Conservation (phyloP, 345 rosid species). For the Lumnitzera littorea region DNA sequence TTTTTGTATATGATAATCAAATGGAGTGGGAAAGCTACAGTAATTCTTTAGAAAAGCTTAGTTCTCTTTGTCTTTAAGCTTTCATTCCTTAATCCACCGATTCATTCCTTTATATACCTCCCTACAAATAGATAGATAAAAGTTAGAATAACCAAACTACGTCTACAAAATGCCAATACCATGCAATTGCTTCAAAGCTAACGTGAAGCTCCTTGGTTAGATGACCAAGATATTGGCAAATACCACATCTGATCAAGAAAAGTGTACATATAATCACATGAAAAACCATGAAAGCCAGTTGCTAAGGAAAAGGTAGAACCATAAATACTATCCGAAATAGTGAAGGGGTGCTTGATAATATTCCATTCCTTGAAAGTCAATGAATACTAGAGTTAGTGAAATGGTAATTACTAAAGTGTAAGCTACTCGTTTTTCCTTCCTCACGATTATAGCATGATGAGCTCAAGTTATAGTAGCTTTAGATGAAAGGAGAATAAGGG, state of each 20-base stretch:
- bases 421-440: conserved; percentile 1
- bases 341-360: conserved; percentile 8
- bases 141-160: too few species aligned
- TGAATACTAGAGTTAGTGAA: conserved; percentile 4
- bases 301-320: conserved; percentile 1
- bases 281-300: conserved; percentile 10
- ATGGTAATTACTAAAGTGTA: neutral
- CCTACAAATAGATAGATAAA: too few species aligned
- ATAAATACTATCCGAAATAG: neutral
- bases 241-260: conserved; percentile 3
- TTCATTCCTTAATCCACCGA: too few species aligned
- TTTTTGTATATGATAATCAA: too few species aligned
- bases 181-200: too few species aligned
- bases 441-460: neutral
- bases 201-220: conserved; percentile 2
- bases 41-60: too few species aligned
- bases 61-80: too few species aligned
- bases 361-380: neutral
- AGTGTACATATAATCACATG: conserved; percentile 10
- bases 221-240: conserved; percentile 7
- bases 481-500: too few species aligned
- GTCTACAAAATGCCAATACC: too few species aligned
- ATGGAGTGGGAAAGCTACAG: too few species aligned
- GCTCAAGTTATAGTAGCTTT: neutral
- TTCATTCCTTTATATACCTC: too few species aligned